These are phyloP conservation scores for Microbotryum lychnidis-dioicae DNA, from an alignment of 1,284 basidiomycete species.

Conservation along the genomic window DNA sequence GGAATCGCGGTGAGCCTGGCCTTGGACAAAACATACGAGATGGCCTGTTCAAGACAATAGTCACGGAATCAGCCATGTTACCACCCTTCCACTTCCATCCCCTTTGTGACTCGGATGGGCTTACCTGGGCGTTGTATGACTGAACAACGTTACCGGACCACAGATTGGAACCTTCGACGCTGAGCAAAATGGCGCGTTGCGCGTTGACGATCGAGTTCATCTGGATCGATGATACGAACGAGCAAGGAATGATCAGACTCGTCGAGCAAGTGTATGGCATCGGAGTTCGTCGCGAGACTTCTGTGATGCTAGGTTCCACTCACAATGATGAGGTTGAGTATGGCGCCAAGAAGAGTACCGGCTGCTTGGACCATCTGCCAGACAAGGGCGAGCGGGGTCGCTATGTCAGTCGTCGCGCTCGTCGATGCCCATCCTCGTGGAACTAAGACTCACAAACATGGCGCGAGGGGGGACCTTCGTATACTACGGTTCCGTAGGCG, in stretches of 20 bases:
- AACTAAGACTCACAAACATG: conserved; percentile 40
- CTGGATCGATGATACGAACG: conserved; percentile 41
- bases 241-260: conserved; percentile 48
- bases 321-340: conserved; percentile 38
- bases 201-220: conserved; percentile 46
- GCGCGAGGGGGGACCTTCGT: conserved; percentile 31
- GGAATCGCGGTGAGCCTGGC: too few relatives aligned
- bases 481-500: conserved; percentile 7
- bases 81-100: too few relatives aligned
- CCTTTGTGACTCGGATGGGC: too few relatives aligned
- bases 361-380: conserved; percentile 44
- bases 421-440: too few relatives aligned
- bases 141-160: conserved; percentile 53
- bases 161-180: conserved; percentile 49
- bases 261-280: conserved; percentile 52
- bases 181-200: conserved; percentile 47
- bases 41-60: too few relatives aligned
- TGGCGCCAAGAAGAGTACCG: conserved; percentile 44
- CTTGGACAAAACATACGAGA: too few relatives aligned
- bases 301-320: too few relatives aligned
- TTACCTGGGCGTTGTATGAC: conserved; percentile 48
- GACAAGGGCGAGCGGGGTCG: too few relatives aligned
- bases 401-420: too few relatives aligned
- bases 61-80: too few relatives aligned
- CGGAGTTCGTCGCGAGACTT: too few relatives aligned